Evolutionary conservation across 2,329 filamentous ascomycete genomes (phyloP).

Genomic region (Colletotrichum spinosum): DNA sequence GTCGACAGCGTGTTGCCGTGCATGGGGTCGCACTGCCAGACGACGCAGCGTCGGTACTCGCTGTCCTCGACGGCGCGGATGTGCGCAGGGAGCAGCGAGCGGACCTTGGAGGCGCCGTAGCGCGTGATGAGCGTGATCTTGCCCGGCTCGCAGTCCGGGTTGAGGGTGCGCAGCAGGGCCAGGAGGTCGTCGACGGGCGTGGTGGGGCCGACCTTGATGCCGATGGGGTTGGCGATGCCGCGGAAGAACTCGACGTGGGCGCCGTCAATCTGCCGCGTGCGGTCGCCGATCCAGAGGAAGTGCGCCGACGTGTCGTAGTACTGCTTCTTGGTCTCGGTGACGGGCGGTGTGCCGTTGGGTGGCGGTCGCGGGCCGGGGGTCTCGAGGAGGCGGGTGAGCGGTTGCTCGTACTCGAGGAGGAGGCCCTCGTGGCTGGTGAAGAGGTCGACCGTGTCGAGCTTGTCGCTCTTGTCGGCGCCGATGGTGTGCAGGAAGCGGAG

Average conservation of each 20-base stretch:
- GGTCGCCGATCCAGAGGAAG: slow-evolving; percentile 98
- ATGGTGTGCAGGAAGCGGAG: slow-evolving; percentile 95
- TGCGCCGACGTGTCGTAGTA: slow-evolving; percentile 97
- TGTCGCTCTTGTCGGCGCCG: slow-evolving; percentile 85
- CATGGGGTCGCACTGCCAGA: slow-evolving; percentile 99
- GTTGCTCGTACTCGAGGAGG: slow-evolving; percentile 93
- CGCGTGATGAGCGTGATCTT: slow-evolving; percentile 97
- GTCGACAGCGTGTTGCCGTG: slow-evolving; percentile 84
- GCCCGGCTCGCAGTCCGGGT: slow-evolving; percentile 83
- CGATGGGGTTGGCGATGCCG: slow-evolving; percentile 94
- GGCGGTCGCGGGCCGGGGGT: slow-evolving; percentile 61
- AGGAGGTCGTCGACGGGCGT: slow-evolving; percentile 83
- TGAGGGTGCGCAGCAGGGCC: slow-evolving; percentile 83
- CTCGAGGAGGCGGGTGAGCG: slow-evolving; percentile 81
- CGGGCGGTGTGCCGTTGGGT: slow-evolving; percentile 41
- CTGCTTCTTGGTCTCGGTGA: slow-evolving; percentile 61
- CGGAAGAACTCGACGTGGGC: slow-evolving; percentile 98
- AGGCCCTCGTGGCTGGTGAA: slow-evolving; percentile 97
- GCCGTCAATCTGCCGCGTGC: slow-evolving; percentile 91
- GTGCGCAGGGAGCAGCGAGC: slow-evolving; percentile 80
- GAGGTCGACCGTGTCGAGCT: slow-evolving; percentile 91
- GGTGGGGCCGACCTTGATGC: slow-evolving; percentile 93
- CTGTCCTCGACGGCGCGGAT: slow-evolving; percentile 89
- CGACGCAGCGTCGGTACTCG: slow-evolving; percentile 74
- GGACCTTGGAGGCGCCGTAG: slow-evolving; percentile 85